Evolutionary conservation across 192 early-diverging fungal genomes (phyloP), one percentile per base, ranked within the genome.

Genomic region (Rhizoclosmatium sp.): DNA sequence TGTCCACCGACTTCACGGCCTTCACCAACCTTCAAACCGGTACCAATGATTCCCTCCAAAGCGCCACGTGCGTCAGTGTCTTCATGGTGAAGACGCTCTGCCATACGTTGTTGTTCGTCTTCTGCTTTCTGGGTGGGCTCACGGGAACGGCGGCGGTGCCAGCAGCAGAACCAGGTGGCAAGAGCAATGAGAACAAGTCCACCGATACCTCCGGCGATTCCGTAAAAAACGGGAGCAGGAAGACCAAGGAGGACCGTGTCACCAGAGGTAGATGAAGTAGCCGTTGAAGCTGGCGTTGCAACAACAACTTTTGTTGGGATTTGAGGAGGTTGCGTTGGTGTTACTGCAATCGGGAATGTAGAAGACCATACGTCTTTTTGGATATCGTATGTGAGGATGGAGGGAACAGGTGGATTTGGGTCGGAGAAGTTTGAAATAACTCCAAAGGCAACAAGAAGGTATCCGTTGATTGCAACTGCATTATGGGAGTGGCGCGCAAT

Each of bases 1-100:
- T 76, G 62, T 42, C 75, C 75, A 21, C 75, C 75, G 10, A 76
- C 75, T 54, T 67, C 59, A 19, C 75, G 61, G 4, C 75, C 75
- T 23, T 9, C 31, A 16, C 47, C 45, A 3, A 64, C 45, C 1
- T 9, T 40, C 19, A 31, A 16, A 49, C 54, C 5, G 4, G 0
- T 7, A 7, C 60, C 60, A 3, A 76, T 31, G 41, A 76, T 76
- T 14, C 75, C 75, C 23, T 76, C 62, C 46, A 76, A 47, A 7
- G 75, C 75, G n/a, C 65, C 47, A 5, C 39, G 19, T 9, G n/a
- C 19, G 41, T 76, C 65, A 10, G 39, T 67, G 47, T 76, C 75
- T 56, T 76, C 75, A 12, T 47, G 61, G n/a, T 46, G 75, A 14
- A 76, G 31, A 9, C 75, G 61, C n/a, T 76, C 75, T 5, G 60